Conservation (phyloP, 306 rosid species). For the Cicer cuneatum region DNA sequence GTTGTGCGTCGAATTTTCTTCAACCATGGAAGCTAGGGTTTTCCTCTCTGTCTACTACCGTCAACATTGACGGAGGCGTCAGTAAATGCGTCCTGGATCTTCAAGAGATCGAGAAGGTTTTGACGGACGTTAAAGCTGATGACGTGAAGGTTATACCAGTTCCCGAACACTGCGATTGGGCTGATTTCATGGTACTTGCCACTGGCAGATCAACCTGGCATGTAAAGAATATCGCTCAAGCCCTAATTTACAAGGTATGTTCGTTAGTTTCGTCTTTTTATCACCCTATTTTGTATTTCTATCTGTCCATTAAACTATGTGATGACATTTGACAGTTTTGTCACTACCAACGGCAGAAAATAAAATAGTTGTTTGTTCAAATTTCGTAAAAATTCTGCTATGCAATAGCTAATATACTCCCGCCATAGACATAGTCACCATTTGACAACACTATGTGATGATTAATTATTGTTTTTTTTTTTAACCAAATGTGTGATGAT, state of each 20-base stretch:
- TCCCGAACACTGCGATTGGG: constrained; percentile 68
- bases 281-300: background rate
- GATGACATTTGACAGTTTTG: too few relatives aligned
- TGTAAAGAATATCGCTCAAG: constrained; percentile 94
- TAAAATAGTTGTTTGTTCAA: too few relatives aligned
- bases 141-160: constrained; percentile 75
- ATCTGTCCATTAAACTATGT: background rate
- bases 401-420: too few relatives aligned
- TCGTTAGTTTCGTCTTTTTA: constrained; percentile 5
- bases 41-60: constrained; percentile 41
- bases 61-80: background rate
- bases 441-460: too few relatives aligned
- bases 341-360: too few relatives aligned
- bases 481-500: background rate
- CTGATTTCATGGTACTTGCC: constrained; percentile 87
- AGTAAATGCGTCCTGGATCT: constrained; percentile 59
- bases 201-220: constrained; percentile 95
- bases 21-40: constrained; percentile 60
- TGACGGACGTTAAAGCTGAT: constrained; percentile 80
- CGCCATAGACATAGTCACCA: too few relatives aligned
- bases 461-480: too few relatives aligned
- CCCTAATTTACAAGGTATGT: constrained; percentile 85
- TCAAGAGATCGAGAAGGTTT: constrained; percentile 79
- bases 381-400: too few relatives aligned
- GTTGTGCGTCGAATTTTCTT: constrained; percentile 23